A percentile compares a stretch with the other conserved stretches of the same genome.
These are phyloP conservation scores for Ophiostoma ips DNA, from an alignment of 2,329 filamentous ascomycete genomes.

Conservation along the genomic window DNA sequence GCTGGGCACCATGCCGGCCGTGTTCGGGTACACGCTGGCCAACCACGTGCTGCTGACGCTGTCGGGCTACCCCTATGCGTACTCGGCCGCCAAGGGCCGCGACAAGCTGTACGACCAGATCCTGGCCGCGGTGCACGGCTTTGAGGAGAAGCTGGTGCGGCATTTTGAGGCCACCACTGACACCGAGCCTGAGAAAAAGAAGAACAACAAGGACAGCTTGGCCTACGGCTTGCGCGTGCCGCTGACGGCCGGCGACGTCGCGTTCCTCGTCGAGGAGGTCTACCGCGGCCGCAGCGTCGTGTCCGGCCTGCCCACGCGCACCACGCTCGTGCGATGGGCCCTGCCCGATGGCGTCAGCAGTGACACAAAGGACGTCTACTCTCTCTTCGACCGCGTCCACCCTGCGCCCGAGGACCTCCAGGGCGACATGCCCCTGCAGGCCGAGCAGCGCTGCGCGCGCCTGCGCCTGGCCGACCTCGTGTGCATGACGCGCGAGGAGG, in stretches of 20 bases:
- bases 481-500: constrained; percentile 89
- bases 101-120: constrained; percentile 90
- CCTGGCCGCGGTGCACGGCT: constrained; percentile 57
- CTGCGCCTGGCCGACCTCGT: constrained; percentile 60
- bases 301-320: constrained; percentile 64
- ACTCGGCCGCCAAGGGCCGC: constrained; percentile 63
- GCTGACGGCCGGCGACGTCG: constrained; percentile 64
- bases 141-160: constrained; percentile 62
- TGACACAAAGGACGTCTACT: constrained; percentile 20
- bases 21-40: constrained; percentile 82
- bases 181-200: neutral
- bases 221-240: constrained; percentile 65
- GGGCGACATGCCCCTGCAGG: constrained; percentile 17
- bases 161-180: neutral
- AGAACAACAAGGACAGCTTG: constrained; percentile 22
- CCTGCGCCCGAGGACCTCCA: constrained; percentile 23
- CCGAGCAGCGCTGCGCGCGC: constrained; percentile 62
- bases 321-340: constrained; percentile 71
- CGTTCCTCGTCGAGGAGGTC: constrained; percentile 81
- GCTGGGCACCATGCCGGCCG: constrained; percentile 89
- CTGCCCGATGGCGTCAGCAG: constrained; percentile 20
- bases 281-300: constrained; percentile 72
- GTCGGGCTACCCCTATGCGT: constrained; percentile 69
- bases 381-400: constrained; percentile 25
- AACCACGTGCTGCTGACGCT: constrained; percentile 86